These are phyloP conservation scores for Cucurbita moschata DNA, from an alignment of 306 rosid species.

Conservation along the genomic window DNA sequence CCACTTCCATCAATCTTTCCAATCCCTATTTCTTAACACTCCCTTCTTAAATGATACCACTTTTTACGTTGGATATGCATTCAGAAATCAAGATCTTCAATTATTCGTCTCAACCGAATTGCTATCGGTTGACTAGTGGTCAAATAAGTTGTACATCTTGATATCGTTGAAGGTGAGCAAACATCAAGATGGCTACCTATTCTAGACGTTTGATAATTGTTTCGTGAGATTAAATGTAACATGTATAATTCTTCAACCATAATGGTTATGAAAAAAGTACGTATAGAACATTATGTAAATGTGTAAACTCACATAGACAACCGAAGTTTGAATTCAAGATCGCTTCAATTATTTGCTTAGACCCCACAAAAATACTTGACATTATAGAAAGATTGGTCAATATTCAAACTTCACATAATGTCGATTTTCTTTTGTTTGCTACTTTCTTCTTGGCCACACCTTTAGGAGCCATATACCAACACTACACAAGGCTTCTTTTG, in stretches of 20 bases:
- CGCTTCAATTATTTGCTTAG: neutral
- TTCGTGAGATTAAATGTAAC: neutral
- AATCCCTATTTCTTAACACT: neutral
- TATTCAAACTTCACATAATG: neutral
- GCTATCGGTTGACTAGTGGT: neutral
- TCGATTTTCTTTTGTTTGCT: neutral
- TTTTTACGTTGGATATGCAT: neutral
- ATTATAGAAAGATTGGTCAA: neutral
- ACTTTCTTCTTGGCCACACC: neutral
- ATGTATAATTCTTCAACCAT: neutral
- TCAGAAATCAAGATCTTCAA: neutral
- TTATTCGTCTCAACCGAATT: neutral
- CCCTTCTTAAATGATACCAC: neutral
- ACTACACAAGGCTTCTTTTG: neutral
- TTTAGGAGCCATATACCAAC: neutral
- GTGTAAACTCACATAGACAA: neutral
- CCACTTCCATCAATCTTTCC: conserved; percentile 37
- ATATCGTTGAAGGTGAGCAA: neutral
- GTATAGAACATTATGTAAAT: neutral
- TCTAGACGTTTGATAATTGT: neutral
- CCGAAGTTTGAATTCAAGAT: neutral
- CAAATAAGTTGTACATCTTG: neutral
- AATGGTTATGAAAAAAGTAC: neutral
- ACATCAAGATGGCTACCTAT: neutral
- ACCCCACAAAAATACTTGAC: neutral